Evolutionary conservation across 768 basidiomycete genomes (phyloP).

Genomic region (Leccinum subgranulosum): DNA sequence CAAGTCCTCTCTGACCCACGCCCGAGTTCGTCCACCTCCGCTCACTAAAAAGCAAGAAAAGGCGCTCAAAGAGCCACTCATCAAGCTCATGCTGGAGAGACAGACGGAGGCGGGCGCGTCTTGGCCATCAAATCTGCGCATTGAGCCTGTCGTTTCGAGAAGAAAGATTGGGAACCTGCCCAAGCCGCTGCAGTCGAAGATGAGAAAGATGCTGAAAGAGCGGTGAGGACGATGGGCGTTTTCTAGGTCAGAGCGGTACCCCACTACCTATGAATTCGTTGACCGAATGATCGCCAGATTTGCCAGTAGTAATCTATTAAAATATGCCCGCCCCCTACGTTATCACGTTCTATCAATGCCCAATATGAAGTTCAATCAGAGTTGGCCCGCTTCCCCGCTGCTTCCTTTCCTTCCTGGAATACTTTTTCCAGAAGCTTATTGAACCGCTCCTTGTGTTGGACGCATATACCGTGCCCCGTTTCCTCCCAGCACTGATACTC

Average conservation of each 20-base stretch:
- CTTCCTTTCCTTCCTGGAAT: conserved; percentile 46
- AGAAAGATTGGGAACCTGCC: conserved; percentile 39
- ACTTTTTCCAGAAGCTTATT: conserved; percentile 56
- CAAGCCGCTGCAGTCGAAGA: conserved; percentile 33
- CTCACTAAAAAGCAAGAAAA: conserved; percentile 31
- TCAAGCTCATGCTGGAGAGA: conserved; percentile 40
- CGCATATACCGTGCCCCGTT: conserved; percentile 62
- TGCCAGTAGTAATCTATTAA: neutral
- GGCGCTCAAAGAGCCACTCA: conserved; percentile 33
- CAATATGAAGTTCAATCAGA: neutral
- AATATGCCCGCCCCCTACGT: neutral
- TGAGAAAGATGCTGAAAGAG: conserved; percentile 41
- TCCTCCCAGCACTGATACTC: conserved; percentile 55
- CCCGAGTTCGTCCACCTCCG: conserved; percentile 27
- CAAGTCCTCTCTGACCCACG: conserved; percentile 26
- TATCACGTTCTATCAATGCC: neutral
- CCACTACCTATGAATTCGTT: neutral
- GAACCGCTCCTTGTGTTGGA: conserved; percentile 48
- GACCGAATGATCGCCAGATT: neutral
- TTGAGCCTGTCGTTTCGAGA: conserved; percentile 43
- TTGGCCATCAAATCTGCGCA: conserved; percentile 51
- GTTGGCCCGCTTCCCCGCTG: neutral
- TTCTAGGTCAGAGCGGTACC: conserved; percentile 2
- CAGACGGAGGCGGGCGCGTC: conserved; percentile 35
- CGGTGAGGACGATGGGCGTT: conserved; percentile 11